phyloP scores from a whole-genome alignment of 371 early-diverging fungal species.

The Dichotomocladium elegans region DNA sequence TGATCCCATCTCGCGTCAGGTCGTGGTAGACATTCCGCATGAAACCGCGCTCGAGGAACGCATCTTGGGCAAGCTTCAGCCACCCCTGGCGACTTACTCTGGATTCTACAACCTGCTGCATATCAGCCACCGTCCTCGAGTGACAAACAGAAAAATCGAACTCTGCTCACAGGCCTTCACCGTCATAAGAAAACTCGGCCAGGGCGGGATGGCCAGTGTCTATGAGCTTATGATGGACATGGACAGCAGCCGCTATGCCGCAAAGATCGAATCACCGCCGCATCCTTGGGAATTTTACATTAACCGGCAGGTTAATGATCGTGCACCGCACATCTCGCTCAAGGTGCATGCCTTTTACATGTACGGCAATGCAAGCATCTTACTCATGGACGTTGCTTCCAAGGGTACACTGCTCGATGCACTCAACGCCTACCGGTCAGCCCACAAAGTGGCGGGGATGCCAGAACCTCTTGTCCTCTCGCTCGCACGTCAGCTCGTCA shows the following conservation, averaged over 20 bases:
- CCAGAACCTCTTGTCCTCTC: slow-evolving; percentile 36
- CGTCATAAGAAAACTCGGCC: slow-evolving; percentile 18
- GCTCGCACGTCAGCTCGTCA: slow-evolving; percentile 19
- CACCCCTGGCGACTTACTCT: background rate
- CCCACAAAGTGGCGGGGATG: slow-evolving; percentile 8
- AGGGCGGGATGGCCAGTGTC: slow-evolving; percentile 41
- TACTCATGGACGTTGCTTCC: slow-evolving; percentile 21
- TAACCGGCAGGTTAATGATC: slow-evolving; percentile 17
- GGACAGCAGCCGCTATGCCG: slow-evolving; percentile 5
- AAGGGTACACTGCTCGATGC: slow-evolving; percentile 34
- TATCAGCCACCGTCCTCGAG: too few relatives aligned
- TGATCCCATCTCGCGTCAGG: too few relatives aligned
- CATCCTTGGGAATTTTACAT: slow-evolving; percentile 46
- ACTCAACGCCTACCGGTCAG: slow-evolving; percentile 18
- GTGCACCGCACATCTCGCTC: background rate
- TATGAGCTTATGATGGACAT: slow-evolving; percentile 16
- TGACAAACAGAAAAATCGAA: too few relatives aligned
- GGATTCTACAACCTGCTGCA: slow-evolving; percentile 1
- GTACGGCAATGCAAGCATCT: slow-evolving; percentile 25
- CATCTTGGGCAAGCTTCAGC: background rate
- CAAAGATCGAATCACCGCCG: slow-evolving; percentile 35
- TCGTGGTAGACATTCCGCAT: background rate
- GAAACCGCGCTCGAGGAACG: background rate
- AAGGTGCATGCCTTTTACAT: background rate
- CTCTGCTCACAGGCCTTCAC: background rate